Base-by-base conservation (phyloP, 1,139 yeast species). In the Blastobotrys malaysiensis region DNA sequence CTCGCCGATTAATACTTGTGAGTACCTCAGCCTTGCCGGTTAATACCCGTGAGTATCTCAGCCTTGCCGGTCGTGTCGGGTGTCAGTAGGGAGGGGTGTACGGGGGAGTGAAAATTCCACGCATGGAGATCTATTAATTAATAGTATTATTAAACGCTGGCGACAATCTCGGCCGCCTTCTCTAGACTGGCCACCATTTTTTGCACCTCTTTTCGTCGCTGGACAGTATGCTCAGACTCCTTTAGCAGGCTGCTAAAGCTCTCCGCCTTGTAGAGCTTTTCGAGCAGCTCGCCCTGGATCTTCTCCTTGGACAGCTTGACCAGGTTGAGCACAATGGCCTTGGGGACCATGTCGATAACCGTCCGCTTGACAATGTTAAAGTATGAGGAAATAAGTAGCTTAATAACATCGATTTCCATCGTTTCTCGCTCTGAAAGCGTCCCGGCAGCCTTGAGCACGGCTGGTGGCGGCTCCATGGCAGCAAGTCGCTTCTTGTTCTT, bases 401-500 rank as follows among this genome's bases (percentile, higher is more conserved):
- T 93, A 69, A 93, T 93, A 45, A 93, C 98, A 68, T 93, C 99
- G 0, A 98, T 93, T 73, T 93, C 99, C 83, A 88, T 86, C 39
- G 91, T 83, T 74, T 93, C 99, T 64, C 97, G 84, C 69, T 93
- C 99, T 21, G 96, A 82, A 88, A 93, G 85, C 56, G 88, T 84
- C 46, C 98, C 98, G 21, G 96, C 84, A 5, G 99, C 99, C 71
- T 93, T 87, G 69, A 93, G 82, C 13, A 90, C 91, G 44, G 96
- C 83, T 46, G 99, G 99, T 50, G 99, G 99, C 1, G 97, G 91
- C 71, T 93, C 99, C 95, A 93, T 88, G 27, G 91, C 86, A 48
- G 95, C 97, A 66, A 91, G 79, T 73, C 95, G 84, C 80, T 91
- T 91, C 74, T 91, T 93, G 72, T 90, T 91, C 73, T 90, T 89